Evolutionary conservation across 768 basidiomycete species (phyloP), one percentile per base, ranked within the genome.

Genomic region (Lactifluus hygrophoroides): DNA sequence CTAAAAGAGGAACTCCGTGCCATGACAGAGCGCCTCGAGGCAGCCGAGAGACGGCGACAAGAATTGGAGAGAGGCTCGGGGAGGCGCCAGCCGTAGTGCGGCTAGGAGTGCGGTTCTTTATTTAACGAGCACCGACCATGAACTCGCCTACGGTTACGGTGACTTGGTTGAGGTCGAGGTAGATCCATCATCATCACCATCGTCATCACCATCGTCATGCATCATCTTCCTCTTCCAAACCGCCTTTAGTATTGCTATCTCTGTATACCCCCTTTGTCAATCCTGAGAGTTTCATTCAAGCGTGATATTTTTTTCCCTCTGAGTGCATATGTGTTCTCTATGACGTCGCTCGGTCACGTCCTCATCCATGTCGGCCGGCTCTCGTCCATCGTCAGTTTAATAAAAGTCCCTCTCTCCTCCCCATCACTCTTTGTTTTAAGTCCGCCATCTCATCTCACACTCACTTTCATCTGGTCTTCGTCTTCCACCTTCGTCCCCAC

Each of bases 11-110:
- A 89, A 71, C 77, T 91, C 66, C 82, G 77, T 67, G 85, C 82
- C 50, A 85, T 90, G 84, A 77, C 80, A 19, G 86, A 85, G 61
- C 73, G 86, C 64, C 74, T 90, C 64, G 86, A 88, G 72, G 84
- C 84, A 14, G 85, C 84, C 19, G 88, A 90, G 71, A 79, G 80
- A 56, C 78, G 77, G 62, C 80, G 82, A 65, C 69, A 64, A 50
- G 75, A 78, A 66, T 66, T 78, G 46, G 72, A 73, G 62, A 49
- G 52, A 16, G 43, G 40, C 32, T 51, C 25, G 28, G 44, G 44
- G 38, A 38, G 37, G 56, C 44, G 23, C 28, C 37, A 47, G 46
- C 21, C 54, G 28, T 46, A 34, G 13, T 35, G 44, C 28, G 46
- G n/a, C 35, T 47, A 46, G 32, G 30, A 14, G 21, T 28, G n/a